These are phyloP conservation scores for Stagonosporopsis cucurbitacearum DNA, from an alignment of 2,329 filamentous ascomycete species.

Conservation along the genomic window DNA sequence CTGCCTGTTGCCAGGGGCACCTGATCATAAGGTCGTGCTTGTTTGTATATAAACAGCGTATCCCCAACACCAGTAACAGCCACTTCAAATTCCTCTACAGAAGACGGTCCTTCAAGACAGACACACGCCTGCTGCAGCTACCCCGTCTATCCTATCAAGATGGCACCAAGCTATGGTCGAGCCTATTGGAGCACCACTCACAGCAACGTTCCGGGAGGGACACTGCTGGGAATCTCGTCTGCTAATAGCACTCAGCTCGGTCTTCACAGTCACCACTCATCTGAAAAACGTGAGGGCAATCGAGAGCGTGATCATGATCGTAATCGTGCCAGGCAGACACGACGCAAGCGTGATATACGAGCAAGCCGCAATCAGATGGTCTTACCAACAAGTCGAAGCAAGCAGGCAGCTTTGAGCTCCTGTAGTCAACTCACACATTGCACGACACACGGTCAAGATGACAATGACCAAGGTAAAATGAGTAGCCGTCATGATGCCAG, in stretches of 20 bases:
- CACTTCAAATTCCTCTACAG: neutral
- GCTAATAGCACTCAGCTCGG: slow-evolving; percentile 1
- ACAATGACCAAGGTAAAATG: neutral
- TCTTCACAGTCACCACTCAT: neutral
- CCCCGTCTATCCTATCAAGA: neutral
- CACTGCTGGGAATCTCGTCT: neutral
- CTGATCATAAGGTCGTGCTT: neutral
- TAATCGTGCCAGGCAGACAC: slow-evolving; percentile 4
- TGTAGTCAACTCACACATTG: neutral
- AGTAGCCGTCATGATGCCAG: neutral
- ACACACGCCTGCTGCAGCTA: neutral
- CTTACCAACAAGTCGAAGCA: neutral
- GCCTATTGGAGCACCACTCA: neutral
- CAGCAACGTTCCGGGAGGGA: neutral
- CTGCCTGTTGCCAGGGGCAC: neutral
- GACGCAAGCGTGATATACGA: slow-evolving; percentile 1
- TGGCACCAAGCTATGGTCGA: neutral
- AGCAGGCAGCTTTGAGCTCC: neutral
- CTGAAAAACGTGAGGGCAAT: neutral
- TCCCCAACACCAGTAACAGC: neutral
- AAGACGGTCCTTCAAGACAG: neutral
- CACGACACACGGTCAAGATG: neutral
- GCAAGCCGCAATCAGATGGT: slow-evolving; percentile 1
- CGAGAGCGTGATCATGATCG: neutral
- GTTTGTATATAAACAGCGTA: slow-evolving; percentile 10